phyloP scores from a whole-genome alignment of 768 basidiomycete genomes.

The Panellus pusillus region DNA sequence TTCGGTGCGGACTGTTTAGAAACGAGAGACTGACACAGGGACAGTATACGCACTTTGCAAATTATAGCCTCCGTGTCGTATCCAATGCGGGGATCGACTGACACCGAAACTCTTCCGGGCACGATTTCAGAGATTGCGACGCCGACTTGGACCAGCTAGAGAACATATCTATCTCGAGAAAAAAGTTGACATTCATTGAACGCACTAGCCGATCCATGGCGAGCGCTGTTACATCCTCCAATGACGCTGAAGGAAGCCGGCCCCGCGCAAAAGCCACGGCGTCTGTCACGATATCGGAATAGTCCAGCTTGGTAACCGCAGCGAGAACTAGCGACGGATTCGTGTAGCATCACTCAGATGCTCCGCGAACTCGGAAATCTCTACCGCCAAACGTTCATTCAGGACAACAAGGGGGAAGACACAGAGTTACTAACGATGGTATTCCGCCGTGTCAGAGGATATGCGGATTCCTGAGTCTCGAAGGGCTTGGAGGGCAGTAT shows the following conservation, averaged over 20 bases:
- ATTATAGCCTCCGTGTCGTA: conserved; percentile 29
- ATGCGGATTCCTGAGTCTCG: conserved; percentile 30
- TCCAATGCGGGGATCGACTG: conserved; percentile 36
- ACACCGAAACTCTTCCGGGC: conserved; percentile 36
- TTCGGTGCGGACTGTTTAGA: not conserved
- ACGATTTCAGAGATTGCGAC: conserved; percentile 32
- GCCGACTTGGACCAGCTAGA: conserved; percentile 35
- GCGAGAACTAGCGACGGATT: conserved; percentile 36
- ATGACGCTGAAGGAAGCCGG: conserved; percentile 11
- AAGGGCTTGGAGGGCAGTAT: conserved; percentile 30
- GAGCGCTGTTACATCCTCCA: conserved; percentile 25
- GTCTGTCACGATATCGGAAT: conserved; percentile 30
- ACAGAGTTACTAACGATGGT: conserved; percentile 24
- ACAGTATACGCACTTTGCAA: conserved; percentile 22
- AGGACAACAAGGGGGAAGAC: not conserved
- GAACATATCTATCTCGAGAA: not conserved
- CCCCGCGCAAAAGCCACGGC: conserved; percentile 28
- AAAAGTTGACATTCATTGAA: not conserved
- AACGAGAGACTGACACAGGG: not conserved
- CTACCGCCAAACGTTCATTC: conserved; percentile 16
- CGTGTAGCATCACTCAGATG: conserved; percentile 36
- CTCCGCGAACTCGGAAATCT: conserved; percentile 28
- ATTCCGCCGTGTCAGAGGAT: conserved; percentile 38
- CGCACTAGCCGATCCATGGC: conserved; percentile 34
- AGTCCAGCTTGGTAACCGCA: conserved; percentile 35